A percentile compares a stretch with the other conserved stretches of the same genome.
Evolutionary conservation across 2,329 filamentous ascomycete species (phyloP).

Genomic region (Venturia effusa): DNA sequence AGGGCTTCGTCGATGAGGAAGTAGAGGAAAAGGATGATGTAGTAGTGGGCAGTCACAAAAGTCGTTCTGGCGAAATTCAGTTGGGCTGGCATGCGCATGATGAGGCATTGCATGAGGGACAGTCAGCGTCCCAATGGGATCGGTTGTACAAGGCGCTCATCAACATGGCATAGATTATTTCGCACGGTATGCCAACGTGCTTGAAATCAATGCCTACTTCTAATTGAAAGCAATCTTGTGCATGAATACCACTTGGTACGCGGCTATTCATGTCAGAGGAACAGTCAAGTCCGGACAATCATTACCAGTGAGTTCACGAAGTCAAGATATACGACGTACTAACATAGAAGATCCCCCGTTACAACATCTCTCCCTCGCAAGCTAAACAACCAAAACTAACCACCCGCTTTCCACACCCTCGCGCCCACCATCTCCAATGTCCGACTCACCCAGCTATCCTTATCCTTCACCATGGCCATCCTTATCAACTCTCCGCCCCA

Average conservation of each 20-base stretch:
- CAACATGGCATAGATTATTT: neutral
- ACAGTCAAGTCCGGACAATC: too few relatives aligned
- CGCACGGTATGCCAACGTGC: neutral
- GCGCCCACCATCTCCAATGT: too few relatives aligned
- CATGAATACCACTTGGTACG: neutral
- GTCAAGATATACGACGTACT: too few relatives aligned
- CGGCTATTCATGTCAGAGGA: neutral
- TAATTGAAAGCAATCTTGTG: neutral
- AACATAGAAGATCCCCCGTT: too few relatives aligned
- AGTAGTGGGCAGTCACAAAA: neutral
- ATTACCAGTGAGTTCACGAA: too few relatives aligned
- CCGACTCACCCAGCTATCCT: too few relatives aligned
- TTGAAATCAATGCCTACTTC: neutral
- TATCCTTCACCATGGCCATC: too few relatives aligned
- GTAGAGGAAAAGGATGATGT: conserved; percentile 35
- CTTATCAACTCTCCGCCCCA: too few relatives aligned
- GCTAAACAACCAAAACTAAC: too few relatives aligned
- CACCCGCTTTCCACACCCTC: too few relatives aligned
- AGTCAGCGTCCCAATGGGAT: neutral
- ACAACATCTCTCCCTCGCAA: too few relatives aligned
- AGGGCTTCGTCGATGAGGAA: conserved; percentile 87
- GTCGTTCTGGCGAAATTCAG: neutral
- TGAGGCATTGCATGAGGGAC: neutral
- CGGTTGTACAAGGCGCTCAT: neutral
- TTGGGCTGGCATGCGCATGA: conserved; percentile 2